Evolutionary conservation across 2,329 filamentous ascomycete species (phyloP), one percentile per base, ranked within the genome.

Genomic region (Clarireedia sp.): DNA sequence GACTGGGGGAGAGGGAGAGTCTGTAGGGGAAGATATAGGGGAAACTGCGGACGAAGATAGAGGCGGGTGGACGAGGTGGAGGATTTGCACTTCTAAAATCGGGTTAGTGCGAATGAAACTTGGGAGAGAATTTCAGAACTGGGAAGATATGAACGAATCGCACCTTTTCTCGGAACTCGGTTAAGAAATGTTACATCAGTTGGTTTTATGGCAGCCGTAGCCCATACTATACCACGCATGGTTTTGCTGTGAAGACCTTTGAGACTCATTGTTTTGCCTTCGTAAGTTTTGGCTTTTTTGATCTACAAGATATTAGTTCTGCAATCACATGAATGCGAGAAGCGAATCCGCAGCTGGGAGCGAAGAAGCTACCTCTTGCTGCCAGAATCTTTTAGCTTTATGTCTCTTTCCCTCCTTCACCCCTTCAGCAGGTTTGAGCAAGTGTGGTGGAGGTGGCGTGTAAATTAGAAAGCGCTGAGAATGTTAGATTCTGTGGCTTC

Each of bases 101-200:
- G 29, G 3, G 12, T 33, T 9, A 33, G 10, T 9, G 12, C 9
- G 3, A 14, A 33, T 12, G 3, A 9, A 4, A 10, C 12, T 2
- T 3, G 26, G 8, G 7, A 29, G 9, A 3, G 26, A 29, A 2
- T 29, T 29, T 5, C 23, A 9, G 3, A 6, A 10, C 4, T 7
- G n/a, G 2, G 14, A 3, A 7, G 7, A 9, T 19, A 6, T 6
- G 38, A 9, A 41, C 0, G 36, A 4, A 46, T 3, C n/a, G 19
- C 50, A 52, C 58, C 58, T 55, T 60, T 58, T 40, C 45, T 51
- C 4, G 52, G 46, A 5, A 60, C 51, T 5, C 58, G 53, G 8
- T 55, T 52, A 1, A 60, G 44, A 40, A 60, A 60, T 5, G 57
- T 55, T n/a, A 60, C 51, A 19, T 60, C 58, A 14, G 56, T 60